phyloP scores from a whole-genome alignment of 768 basidiomycete genomes.

The Dacryopinax primogenitus region DNA sequence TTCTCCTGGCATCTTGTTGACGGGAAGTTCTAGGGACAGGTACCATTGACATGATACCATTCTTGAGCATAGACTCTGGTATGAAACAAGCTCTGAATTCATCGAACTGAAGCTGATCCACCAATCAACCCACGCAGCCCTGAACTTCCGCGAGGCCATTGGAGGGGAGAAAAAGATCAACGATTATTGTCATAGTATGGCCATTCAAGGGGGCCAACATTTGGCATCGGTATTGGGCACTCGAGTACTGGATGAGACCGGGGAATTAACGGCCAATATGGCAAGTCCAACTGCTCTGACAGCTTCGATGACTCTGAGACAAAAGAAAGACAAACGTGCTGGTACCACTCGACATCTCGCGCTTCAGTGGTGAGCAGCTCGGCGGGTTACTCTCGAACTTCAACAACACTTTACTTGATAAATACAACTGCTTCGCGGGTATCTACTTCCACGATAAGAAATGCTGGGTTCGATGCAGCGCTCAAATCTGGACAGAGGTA shows the following conservation, averaged over 20 bases:
- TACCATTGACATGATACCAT: conserved; percentile 44
- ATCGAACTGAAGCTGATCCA: too few relatives aligned
- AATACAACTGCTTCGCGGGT: background rate
- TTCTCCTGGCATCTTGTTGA: conserved; percentile 20
- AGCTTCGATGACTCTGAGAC: background rate
- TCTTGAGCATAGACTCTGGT: conserved; percentile 45
- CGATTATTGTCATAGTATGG: conserved; percentile 55
- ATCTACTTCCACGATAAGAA: conserved; percentile 3
- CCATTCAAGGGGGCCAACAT: conserved; percentile 47
- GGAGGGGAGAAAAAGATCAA: conserved; percentile 67
- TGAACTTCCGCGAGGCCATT: conserved; percentile 57
- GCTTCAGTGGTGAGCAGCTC: background rate
- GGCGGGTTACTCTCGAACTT: background rate
- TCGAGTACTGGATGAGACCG: conserved; percentile 44
- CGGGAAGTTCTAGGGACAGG: conserved; percentile 40
- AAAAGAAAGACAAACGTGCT: background rate
- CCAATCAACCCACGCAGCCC: too few relatives aligned
- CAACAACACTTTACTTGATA: conserved; percentile 5
- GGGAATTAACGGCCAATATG: conserved; percentile 57
- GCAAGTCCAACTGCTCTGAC: conserved; percentile 27
- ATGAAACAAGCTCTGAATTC: background rate
- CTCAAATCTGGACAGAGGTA: conserved; percentile 4
- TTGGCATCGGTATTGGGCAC: conserved; percentile 53
- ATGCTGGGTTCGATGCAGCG: conserved; percentile 1
- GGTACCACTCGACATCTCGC: background rate